These are phyloP conservation scores for Termitomyces sp. DNA, from an alignment of 768 basidiomycete species.

Conservation along the genomic window DNA sequence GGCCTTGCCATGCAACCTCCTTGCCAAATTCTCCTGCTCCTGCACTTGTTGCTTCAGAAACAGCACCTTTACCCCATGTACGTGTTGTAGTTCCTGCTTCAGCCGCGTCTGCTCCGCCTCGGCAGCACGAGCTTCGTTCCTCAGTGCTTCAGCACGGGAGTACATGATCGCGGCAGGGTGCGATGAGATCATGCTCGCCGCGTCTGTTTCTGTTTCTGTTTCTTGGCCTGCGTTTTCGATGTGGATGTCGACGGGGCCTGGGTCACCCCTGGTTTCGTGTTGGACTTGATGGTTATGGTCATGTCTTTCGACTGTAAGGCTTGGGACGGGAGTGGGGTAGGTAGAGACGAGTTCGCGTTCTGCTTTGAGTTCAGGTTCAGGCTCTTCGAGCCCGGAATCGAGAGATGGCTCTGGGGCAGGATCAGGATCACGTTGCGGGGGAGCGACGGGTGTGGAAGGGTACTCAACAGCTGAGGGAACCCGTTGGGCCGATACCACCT, in stretches of 20 bases:
- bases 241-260: background rate
- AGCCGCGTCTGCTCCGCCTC: conserved; percentile 26
- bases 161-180: conserved; percentile 27
- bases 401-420: background rate
- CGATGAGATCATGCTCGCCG: conserved; percentile 28
- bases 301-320: conserved; percentile 1
- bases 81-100: conserved; percentile 23
- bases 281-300: background rate
- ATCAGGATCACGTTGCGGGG: conserved; percentile 13
- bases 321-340: conserved; percentile 7
- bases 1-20: conserved; percentile 41
- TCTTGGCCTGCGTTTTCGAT: conserved; percentile 8
- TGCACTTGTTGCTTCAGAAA: conserved; percentile 34
- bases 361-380: background rate
- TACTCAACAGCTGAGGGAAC: conserved; percentile 19
- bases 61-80: conserved; percentile 32
- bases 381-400: background rate
- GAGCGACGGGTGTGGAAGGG: conserved; percentile 11
- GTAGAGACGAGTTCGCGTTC: conserved; percentile 8
- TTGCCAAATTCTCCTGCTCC: conserved; percentile 29
- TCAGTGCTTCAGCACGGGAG: conserved; percentile 31
- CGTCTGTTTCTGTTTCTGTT: conserved; percentile 19
- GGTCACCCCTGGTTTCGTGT: background rate
- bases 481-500: conserved; percentile 1
- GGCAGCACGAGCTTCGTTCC: conserved; percentile 37